Conservation (phyloP, 176 grass and related monocot species). For the Saccharum spontaneum region DNA sequence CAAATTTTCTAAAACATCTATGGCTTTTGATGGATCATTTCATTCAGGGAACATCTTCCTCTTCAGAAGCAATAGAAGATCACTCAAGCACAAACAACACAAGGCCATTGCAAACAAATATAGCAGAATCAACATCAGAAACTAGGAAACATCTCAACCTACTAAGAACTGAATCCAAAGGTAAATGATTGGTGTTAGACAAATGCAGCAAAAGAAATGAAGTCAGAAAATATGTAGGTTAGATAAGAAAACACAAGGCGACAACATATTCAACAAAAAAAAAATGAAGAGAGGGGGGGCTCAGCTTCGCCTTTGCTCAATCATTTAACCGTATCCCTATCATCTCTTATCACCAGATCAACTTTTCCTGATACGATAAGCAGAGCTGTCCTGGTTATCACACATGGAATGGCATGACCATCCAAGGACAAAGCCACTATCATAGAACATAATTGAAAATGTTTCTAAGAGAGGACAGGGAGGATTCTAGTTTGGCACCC, state of each 20-base stretch:
- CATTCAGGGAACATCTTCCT: no score
- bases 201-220: not conserved
- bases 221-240: not conserved
- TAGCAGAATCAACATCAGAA: not conserved
- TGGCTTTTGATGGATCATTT: no score
- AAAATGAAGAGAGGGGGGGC: not conserved
- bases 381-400: not conserved
- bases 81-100: not conserved
- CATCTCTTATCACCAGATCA: conserved; percentile 12
- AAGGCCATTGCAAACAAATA: not conserved
- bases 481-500: no score
- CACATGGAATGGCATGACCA: no score
- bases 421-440: no score
- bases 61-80: no score
- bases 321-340: not conserved
- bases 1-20: no score
- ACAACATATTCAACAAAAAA: not conserved
- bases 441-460: no score
- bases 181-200: not conserved
- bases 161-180: not conserved
- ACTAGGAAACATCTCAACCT: not conserved
- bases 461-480: no score
- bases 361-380: not conserved
- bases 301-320: not conserved
- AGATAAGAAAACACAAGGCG: not conserved